phyloP scores from a whole-genome alignment of 768 basidiomycete genomes.

The Tephrocybe rancida region DNA sequence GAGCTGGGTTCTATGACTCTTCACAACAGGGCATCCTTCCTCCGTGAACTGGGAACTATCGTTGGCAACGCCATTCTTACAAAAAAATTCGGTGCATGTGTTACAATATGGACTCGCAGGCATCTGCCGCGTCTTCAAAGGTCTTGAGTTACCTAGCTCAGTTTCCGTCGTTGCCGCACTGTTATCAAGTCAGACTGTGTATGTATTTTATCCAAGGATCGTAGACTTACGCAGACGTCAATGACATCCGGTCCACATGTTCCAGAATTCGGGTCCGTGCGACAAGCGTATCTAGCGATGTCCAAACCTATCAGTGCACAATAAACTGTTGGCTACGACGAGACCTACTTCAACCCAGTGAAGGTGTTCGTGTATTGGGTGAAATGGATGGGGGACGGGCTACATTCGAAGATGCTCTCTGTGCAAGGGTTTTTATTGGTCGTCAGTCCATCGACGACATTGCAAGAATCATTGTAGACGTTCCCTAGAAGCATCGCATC shows the following conservation, averaged over 20 bases:
- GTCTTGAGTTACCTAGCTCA: no score
- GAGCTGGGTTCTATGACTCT: no score
- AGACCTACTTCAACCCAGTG: slow-evolving; percentile 21
- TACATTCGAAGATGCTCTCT: slow-evolving; percentile 30
- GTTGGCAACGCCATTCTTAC: no score
- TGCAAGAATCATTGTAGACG: slow-evolving; percentile 30
- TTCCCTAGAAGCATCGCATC: slow-evolving; percentile 19
- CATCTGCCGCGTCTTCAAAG: no score
- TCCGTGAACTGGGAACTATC: no score
- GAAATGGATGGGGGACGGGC: slow-evolving; percentile 29
- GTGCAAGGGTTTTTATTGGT: slow-evolving; percentile 31
- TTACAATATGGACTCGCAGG: no score
- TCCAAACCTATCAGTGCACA: background rate
- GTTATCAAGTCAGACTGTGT: no score
- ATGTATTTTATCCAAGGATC: no score
- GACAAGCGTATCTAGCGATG: slow-evolving; percentile 26
- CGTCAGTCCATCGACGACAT: slow-evolving; percentile 26
- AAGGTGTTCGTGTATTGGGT: slow-evolving; percentile 27
- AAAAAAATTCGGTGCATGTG: no score
- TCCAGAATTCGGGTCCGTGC: slow-evolving; percentile 26
- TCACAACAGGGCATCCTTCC: no score
- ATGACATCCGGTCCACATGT: slow-evolving; percentile 26
- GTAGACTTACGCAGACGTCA: slow-evolving; percentile 29
- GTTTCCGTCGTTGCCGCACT: no score
- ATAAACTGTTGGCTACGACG: background rate